Base-by-base conservation (phyloP, 805 yeast genomes). In the Saturnispora dispora region DNA sequence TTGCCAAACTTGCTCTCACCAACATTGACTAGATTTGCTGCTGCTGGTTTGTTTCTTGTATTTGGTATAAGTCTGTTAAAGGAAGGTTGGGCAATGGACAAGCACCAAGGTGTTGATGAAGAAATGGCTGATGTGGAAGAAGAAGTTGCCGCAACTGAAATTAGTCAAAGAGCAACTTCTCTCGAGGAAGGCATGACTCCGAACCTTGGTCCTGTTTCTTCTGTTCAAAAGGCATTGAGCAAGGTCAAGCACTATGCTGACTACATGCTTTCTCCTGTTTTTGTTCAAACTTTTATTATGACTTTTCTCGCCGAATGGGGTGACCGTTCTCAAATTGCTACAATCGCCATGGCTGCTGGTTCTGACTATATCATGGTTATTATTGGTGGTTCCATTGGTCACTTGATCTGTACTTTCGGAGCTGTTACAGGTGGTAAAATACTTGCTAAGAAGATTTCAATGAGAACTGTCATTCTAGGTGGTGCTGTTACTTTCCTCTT, bases 261-360 rank as follows among this genome's bases (percentile, higher is more conserved):
- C 3, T 78, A 81, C 52, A 69, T 88, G 4, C 71, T 91, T 51
- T 85, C 96, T 3, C 98, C 99, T 3, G 71, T 82, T 9, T 93
- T 96, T 90, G 83, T 89, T 57, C 96, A 91, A 72, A 91, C 91
- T 4, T 93, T 93, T 63, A 81, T 81, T 50, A 91, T 93, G 98
- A 88, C 96, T 4, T 93, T 93, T 66, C 71, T 93, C 47, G 99
- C 97, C 54, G 99, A 93, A 71, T 89, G 98, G 95, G 99, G 99
- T 48, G 99, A 93, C 68, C 82, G 99, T 62, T 89, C 97, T 11
- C 99, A 93, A 71, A 88, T 93, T 51, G 96, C 97, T 43, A 93
- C 97, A 33, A 89, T 93, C 61, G 98, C 98, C 40, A 85, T 93
- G 95, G 97, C 98, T 49, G 96, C 99, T 1, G 96, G 96, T 39